Evolutionary conservation across 306 rosid genomes (phyloP).

Genomic region (Psophocarpus tetragonolobus): DNA sequence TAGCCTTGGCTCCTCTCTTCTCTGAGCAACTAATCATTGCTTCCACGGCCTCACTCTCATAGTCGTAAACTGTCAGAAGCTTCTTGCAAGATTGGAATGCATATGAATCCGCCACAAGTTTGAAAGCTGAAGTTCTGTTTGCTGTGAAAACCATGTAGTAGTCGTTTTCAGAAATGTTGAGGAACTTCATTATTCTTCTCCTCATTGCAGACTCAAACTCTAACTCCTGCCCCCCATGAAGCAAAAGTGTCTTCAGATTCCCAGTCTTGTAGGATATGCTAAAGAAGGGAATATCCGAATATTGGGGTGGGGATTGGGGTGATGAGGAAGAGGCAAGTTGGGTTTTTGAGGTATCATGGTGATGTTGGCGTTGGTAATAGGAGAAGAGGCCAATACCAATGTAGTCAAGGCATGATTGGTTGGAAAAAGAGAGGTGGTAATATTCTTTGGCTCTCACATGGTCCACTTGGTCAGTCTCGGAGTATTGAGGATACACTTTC

Average conservation of each 20-base stretch:
- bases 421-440: slow-evolving; percentile 64
- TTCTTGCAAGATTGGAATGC: slow-evolving; percentile 67
- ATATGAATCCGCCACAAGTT: slow-evolving; percentile 81
- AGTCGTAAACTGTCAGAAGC: slow-evolving; percentile 86
- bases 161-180: slow-evolving; percentile 72
- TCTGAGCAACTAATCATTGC: slow-evolving; percentile 67
- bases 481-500: slow-evolving; percentile 70
- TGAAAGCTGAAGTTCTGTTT: slow-evolving; percentile 89
- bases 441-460: slow-evolving; percentile 68
- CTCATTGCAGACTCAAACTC: slow-evolving; percentile 77
- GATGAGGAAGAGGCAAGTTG: slow-evolving; percentile 48
- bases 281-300: slow-evolving; percentile 71
- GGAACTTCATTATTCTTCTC: slow-evolving; percentile 70
- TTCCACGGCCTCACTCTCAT: slow-evolving; percentile 91
- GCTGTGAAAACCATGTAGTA: slow-evolving; percentile 94
- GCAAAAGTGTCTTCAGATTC: slow-evolving; percentile 74
- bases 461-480: slow-evolving; percentile 62
- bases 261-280: slow-evolving; percentile 75
- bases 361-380: slow-evolving; percentile 60
- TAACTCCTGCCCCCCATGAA: slow-evolving; percentile 66
- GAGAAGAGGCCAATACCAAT: slow-evolving; percentile 96
- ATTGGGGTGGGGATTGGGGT: slow-evolving; percentile 37
- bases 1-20: slow-evolving; percentile 74
- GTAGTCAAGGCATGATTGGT: slow-evolving; percentile 83
- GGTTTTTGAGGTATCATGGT: slow-evolving; percentile 42